These are phyloP conservation scores for Phoma herbarum DNA, from an alignment of 2,329 filamentous ascomycete genomes.

Conservation along the genomic window DNA sequence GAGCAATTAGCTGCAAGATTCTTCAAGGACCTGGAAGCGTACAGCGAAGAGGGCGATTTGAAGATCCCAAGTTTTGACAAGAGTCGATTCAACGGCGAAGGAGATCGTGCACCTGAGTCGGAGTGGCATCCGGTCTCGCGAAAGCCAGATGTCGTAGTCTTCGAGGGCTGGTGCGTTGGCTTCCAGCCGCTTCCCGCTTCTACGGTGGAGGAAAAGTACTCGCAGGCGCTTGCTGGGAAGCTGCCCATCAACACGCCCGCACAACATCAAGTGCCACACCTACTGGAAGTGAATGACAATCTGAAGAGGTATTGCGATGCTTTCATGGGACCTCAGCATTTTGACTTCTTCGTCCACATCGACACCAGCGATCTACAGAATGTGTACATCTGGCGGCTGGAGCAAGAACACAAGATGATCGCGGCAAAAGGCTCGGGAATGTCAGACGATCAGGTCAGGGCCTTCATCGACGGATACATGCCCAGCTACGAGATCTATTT, in stretches of 20 bases:
- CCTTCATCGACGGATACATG: slow-evolving; percentile 73
- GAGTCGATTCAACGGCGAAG: slow-evolving; percentile 75
- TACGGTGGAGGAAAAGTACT: slow-evolving; percentile 63
- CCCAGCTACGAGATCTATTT: slow-evolving; percentile 67
- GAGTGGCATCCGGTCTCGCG: slow-evolving; percentile 69
- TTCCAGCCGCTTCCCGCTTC: slow-evolving; percentile 72
- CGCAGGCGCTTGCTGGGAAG: slow-evolving; percentile 61
- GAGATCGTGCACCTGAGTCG: slow-evolving; percentile 72
- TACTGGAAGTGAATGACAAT: slow-evolving; percentile 67
- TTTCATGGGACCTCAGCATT: slow-evolving; percentile 52
- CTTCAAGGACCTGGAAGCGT: slow-evolving; percentile 66
- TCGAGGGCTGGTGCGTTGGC: slow-evolving; percentile 92
- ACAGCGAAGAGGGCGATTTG: slow-evolving; percentile 59
- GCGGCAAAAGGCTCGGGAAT: slow-evolving; percentile 76
- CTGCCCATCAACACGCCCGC: slow-evolving; percentile 58
- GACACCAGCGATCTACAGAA: slow-evolving; percentile 77
- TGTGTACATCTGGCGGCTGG: slow-evolving; percentile 83
- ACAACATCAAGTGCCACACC: slow-evolving; percentile 63
- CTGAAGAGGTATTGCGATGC: slow-evolving; percentile 61
- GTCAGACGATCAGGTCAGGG: slow-evolving; percentile 79
- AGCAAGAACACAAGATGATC: slow-evolving; percentile 80
- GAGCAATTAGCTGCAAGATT: slow-evolving; percentile 69
- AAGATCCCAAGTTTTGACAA: slow-evolving; percentile 85
- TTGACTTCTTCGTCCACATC: slow-evolving; percentile 72
- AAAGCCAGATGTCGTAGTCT: slow-evolving; percentile 72